Evolutionary conservation across 495 filamentous ascomycete species (phyloP), one percentile per base, ranked within the genome.

Genomic region (Monascus purpureus): DNA sequence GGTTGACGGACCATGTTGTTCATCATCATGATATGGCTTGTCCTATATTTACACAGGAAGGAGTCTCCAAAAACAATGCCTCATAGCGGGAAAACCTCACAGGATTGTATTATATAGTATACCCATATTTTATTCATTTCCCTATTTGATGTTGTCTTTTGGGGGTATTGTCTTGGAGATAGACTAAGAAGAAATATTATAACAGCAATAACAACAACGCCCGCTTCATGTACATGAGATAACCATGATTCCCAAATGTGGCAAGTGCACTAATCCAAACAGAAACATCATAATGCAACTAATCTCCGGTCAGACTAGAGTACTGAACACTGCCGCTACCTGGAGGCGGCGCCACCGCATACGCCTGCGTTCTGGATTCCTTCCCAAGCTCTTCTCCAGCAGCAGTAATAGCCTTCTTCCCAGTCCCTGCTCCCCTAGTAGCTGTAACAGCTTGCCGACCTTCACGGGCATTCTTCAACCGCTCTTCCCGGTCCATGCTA

Each of bases 271-370:
- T 25, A 30, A 31, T 28, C 28, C 16, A 32, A 30, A 11, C n/a
- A n/a, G n/a, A n/a, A n/a, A n/a, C n/a, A n/a, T n/a, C n/a, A 36
- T 17, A 9, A 9, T 13, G n/a, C 8, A 25, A 39, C 70, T 64
- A 92, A 47, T 93, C 80, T 2, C 86, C 86, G 33, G 77, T 68
- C 53, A 93, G 57, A 48, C 83, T 88, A 24, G 83, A 80, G 59
- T 95, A 95, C 31, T 82, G 66, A 17, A 86, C 72, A 36, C 84
- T 79, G 11, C 72, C 77, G 11, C 63, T 62, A n/a, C 90, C 90
- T 0, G 90, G 90, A 7, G 90, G 90, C 7, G 81, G 71, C 18
- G 83, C 81, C 32, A 93, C 63, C 4, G 65, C 49, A 30, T 77
- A 55, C 25, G 30, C 55, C 17, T 43, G 45, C 2, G 68, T 55